Evolutionary conservation across 495 filamentous ascomycete genomes (phyloP).

Genomic region (Chaetomidium leptoderma): DNA sequence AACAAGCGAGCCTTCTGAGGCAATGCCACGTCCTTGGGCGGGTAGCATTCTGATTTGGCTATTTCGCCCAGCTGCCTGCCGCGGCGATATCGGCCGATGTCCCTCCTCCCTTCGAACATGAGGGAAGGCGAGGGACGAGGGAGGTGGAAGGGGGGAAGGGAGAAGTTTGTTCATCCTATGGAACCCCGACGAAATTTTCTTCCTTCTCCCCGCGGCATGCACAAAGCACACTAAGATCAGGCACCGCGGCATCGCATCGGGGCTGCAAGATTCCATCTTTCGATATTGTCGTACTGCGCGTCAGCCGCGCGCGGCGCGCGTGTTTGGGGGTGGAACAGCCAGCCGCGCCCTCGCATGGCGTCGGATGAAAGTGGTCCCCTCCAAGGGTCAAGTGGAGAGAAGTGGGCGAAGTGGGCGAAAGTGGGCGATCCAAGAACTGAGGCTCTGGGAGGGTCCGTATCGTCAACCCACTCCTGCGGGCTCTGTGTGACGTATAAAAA

Average conservation of each 20-base stretch:
- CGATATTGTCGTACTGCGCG: constrained; percentile 7
- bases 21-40: not conserved
- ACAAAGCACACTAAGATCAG: not conserved
- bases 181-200: constrained; percentile 1
- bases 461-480: constrained; percentile 40
- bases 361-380: constrained; percentile 30
- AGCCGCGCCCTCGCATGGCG: constrained; percentile 20
- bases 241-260: constrained; percentile 10
- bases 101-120: not conserved
- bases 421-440: constrained; percentile 35
- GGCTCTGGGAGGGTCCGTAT: constrained; percentile 41
- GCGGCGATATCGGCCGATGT: constrained; percentile 14
- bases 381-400: constrained; percentile 30
- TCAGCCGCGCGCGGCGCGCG: constrained; percentile 14
- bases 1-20: not conserved
- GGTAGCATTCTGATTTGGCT: constrained; percentile 10
- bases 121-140: not conserved
- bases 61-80: not conserved
- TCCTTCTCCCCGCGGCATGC: too few species aligned
- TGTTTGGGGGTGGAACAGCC: not conserved
- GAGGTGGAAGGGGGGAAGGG: not conserved
- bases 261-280: not conserved
- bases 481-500: constrained; percentile 38
- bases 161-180: not conserved
- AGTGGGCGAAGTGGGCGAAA: too few species aligned